phyloP scores from a whole-genome alignment of 345 rosid genomes.

The Populus tremula region DNA sequence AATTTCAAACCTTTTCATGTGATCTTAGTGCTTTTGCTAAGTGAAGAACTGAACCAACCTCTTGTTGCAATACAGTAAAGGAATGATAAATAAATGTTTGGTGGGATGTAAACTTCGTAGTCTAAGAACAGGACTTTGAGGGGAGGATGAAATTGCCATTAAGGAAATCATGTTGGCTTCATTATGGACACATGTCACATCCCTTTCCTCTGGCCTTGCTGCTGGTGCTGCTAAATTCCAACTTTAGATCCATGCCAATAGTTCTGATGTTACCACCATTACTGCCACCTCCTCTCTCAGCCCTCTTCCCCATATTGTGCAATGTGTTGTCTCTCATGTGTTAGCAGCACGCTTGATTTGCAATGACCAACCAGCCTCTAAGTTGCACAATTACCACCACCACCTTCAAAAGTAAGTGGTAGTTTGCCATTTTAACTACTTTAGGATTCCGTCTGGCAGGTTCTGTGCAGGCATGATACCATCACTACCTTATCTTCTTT shows the following conservation, averaged over 20 bases:
- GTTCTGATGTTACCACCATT: neutral
- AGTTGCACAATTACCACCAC: too few species aligned
- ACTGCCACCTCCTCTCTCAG: neutral
- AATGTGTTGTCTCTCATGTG: too few species aligned
- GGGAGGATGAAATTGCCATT: neutral
- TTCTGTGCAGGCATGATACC: neutral
- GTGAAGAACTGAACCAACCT: neutral
- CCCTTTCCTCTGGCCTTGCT: neutral
- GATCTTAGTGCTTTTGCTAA: neutral
- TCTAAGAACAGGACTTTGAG: neutral
- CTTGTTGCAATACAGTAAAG: neutral
- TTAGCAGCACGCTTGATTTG: too few species aligned
- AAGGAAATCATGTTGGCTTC: neutral
- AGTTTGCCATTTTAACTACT: neutral
- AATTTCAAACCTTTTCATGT: neutral
- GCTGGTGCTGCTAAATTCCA: neutral
- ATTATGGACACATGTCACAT: neutral
- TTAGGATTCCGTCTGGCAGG: too few species aligned
- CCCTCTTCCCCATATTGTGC: too few species aligned
- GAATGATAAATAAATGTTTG: neutral
- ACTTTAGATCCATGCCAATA: neutral
- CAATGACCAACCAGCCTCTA: too few species aligned
- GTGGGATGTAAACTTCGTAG: too few species aligned
- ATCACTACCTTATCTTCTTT: neutral
- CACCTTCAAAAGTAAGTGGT: neutral